phyloP scores from a whole-genome alignment of 2,329 filamentous ascomycete species.

The Trichoderma atroviride region DNA sequence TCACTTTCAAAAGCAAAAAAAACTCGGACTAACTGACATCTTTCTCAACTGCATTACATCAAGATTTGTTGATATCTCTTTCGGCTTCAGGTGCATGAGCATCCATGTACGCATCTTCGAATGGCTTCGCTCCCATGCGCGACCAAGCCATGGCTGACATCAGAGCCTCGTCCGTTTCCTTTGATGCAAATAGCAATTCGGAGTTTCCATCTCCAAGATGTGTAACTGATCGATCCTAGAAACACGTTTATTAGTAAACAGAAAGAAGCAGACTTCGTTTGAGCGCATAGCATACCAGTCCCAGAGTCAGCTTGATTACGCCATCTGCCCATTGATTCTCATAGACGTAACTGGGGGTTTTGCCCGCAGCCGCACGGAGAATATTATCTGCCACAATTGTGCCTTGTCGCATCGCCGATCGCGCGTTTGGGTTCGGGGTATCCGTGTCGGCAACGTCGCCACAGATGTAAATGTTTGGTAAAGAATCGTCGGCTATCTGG shows the following conservation, averaged over 20 bases:
- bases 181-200: constrained; percentile 46
- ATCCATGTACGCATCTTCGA: constrained; percentile 40
- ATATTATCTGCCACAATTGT: constrained; percentile 58
- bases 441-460: constrained; percentile 63
- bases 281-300: constrained; percentile 45
- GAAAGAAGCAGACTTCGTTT: too few relatives aligned
- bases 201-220: constrained; percentile 48
- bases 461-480: constrained; percentile 61
- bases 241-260: not conserved
- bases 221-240: constrained; percentile 49
- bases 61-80: not conserved
- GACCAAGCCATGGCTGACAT: constrained; percentile 49
- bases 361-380: constrained; percentile 48
- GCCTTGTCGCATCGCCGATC: constrained; percentile 58
- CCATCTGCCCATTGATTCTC: constrained; percentile 50
- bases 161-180: constrained; percentile 49
- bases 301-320: constrained; percentile 57
- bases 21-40: not conserved
- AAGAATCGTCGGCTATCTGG: constrained; percentile 53
- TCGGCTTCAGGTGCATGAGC: not conserved
- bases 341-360: constrained; percentile 45
- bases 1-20: not conserved
- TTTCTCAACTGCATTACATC: not conserved
- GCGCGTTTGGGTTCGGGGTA: constrained; percentile 54
- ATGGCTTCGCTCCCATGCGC: constrained; percentile 49